Conservation (phyloP, 306 rosid species). For the Oxytropis ochrocephala region DNA sequence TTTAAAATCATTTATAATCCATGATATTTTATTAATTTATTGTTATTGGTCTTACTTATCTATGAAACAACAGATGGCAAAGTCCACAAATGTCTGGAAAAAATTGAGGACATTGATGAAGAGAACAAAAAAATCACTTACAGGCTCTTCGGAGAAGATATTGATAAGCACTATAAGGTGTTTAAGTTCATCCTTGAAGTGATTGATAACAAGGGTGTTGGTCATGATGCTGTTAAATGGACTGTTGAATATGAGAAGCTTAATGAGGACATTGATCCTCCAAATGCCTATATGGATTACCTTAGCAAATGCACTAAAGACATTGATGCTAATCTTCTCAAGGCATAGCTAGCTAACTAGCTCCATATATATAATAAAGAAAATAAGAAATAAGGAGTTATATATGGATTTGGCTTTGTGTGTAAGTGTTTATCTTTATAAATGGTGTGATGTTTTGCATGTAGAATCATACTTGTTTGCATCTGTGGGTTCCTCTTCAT, state of each 20-base stretch:
- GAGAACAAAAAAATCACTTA: not conserved
- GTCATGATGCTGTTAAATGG: constrained; percentile 9
- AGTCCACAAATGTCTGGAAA: not conserved
- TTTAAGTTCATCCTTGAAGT: not conserved
- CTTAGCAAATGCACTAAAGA: not conserved
- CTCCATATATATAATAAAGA: not conserved
- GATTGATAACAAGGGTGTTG: not conserved
- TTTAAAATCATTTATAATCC: no score
- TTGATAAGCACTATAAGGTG: not conserved
- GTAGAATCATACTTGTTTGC: not conserved
- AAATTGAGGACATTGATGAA: not conserved
- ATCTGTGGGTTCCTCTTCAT: not conserved
- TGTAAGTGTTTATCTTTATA: not conserved
- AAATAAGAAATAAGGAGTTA: not conserved
- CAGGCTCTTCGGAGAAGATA: not conserved
- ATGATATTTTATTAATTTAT: no score
- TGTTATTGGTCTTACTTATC: not conserved
- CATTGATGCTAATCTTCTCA: constrained; percentile 21
- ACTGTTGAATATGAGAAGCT: constrained; percentile 16
- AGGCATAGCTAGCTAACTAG: not conserved
- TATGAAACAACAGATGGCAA: not conserved
- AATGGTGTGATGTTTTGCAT: not conserved
- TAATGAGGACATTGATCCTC: constrained; percentile 15
- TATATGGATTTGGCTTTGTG: not conserved
- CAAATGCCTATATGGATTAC: constrained; percentile 10